These are phyloP conservation scores for Cicer pinnatifidum DNA, from an alignment of 306 rosid genomes.

Conservation along the genomic window DNA sequence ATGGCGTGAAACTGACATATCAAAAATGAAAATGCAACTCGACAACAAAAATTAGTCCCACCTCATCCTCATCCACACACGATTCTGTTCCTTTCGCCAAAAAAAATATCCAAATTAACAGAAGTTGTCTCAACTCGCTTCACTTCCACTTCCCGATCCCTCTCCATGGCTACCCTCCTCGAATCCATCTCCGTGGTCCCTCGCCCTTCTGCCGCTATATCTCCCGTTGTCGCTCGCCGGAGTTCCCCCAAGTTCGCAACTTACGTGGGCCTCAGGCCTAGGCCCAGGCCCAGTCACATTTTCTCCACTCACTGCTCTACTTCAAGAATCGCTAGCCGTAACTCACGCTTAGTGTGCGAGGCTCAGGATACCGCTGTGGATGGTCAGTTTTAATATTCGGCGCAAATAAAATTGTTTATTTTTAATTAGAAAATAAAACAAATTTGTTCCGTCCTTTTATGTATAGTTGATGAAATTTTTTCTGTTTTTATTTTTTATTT, in stretches of 20 bases:
- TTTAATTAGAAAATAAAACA: background rate
- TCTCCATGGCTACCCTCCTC: conserved; percentile 64
- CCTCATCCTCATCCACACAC: conserved; percentile 2
- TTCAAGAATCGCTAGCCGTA: conserved; percentile 45
- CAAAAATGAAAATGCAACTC: background rate
- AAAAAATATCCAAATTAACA: background rate
- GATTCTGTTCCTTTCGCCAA: background rate
- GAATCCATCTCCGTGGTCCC: conserved; percentile 57
- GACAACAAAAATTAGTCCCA: background rate
- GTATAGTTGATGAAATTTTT: background rate
- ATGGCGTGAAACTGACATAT: background rate
- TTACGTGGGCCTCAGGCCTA: conserved; percentile 59
- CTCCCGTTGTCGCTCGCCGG: conserved; percentile 48
- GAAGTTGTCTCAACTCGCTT: background rate
- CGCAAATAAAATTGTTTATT: background rate
- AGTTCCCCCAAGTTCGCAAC: conserved; percentile 40
- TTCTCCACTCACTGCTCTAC: conserved; percentile 40
- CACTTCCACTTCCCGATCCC: conserved; percentile 4
- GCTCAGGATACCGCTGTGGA: conserved; percentile 66
- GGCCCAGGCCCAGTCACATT: conserved; percentile 46
- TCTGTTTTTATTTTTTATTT: background rate
- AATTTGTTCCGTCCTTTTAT: background rate
- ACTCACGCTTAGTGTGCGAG: conserved; percentile 56
- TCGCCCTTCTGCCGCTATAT: conserved; percentile 49
- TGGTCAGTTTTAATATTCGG: conserved; percentile 47